Evolutionary conservation across 192 early-diverging fungal genomes (phyloP), one percentile per base, ranked within the genome.

Genomic region (Diversispora eburnea): DNA sequence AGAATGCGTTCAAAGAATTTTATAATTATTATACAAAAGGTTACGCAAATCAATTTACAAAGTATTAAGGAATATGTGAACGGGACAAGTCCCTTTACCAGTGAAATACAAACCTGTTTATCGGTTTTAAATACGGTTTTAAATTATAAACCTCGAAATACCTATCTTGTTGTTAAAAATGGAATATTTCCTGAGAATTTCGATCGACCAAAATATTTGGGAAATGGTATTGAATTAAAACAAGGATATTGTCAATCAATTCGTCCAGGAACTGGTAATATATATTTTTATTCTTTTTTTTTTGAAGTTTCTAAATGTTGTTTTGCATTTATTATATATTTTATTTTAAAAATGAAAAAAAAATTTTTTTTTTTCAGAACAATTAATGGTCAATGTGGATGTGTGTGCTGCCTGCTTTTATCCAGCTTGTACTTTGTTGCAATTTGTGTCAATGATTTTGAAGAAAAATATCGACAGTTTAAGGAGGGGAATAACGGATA

Each of bases 361-460:
- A n/a, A n/a, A n/a, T n/a, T n/a, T n/a, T n/a, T 25, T 45, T 56
- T 42, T 41, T 33, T 51, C 56, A 70, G 67, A 55, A 41, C n/a
- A 70, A 41, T 41, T 70, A 39, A n/a, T n/a, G 8, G 33, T 70
- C 15, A 70, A 70, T 70, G 54, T 70, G 13, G 67, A 70, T 41
- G 13, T 57, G 6, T 70, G 67, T n/a, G 67, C 52, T 12, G 48
- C 52, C 5, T 7, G 25, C 15, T 70, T 70, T 70, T 52, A 55
- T 56, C 67, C 67, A 5, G 15, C 22, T 3, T 25, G 19, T 0
- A 42, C 51, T 3, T 43, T 70, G 20, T 19, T 70, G 5, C 52
- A 70, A 5, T 48, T 56, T 33, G 22, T 39, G 5, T 13, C 13
- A 48, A 15, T n/a, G 9, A 17, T 55, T 42, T 70, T 70, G 4